phyloP scores from a whole-genome alignment of 768 basidiomycete species.

The Russula ochroleuca region DNA sequence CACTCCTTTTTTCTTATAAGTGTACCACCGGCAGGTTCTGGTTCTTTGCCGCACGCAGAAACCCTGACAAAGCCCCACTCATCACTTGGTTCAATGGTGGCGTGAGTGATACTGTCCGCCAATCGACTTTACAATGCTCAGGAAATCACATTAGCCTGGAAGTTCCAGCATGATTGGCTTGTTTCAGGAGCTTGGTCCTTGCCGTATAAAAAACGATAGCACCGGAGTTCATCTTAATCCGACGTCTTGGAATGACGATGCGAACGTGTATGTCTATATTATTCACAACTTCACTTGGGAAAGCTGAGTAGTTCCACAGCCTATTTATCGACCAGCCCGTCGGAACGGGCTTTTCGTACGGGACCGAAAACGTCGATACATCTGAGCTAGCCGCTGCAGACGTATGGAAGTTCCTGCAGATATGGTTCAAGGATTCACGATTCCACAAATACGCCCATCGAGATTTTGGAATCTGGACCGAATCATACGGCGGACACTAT shows the following conservation, averaged over 20 bases:
- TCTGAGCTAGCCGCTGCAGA: constrained; percentile 52
- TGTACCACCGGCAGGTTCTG: constrained; percentile 47
- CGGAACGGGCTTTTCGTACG: constrained; percentile 61
- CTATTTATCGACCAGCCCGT: constrained; percentile 63
- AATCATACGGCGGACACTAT: constrained; percentile 47
- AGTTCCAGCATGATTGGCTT: constrained; percentile 62
- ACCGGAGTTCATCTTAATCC: constrained; percentile 47
- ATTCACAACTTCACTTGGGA: not conserved
- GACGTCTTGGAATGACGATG: constrained; percentile 54
- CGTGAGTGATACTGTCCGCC: constrained; percentile 28
- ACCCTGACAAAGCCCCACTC: constrained; percentile 57
- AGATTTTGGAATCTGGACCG: constrained; percentile 59
- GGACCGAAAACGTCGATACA: constrained; percentile 45
- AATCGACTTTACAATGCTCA: not conserved
- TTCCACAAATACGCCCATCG: constrained; percentile 46
- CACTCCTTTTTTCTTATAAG: not conserved
- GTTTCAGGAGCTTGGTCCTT: constrained; percentile 91
- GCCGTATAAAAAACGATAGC: constrained; percentile 65
- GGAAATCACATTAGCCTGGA: constrained; percentile 33
- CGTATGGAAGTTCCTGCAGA: constrained; percentile 60
- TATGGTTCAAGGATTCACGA: constrained; percentile 52
- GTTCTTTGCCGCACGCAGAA: constrained; percentile 63
- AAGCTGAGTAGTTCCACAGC: constrained; percentile 19
- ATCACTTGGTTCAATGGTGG: constrained; percentile 64
- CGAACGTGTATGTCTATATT: constrained; percentile 39